A percentile compares a stretch with the other conserved stretches of the same genome.
These are phyloP conservation scores for Kwoniella shandongensis DNA, from an alignment of 768 basidiomycete species.

Conservation along the genomic window DNA sequence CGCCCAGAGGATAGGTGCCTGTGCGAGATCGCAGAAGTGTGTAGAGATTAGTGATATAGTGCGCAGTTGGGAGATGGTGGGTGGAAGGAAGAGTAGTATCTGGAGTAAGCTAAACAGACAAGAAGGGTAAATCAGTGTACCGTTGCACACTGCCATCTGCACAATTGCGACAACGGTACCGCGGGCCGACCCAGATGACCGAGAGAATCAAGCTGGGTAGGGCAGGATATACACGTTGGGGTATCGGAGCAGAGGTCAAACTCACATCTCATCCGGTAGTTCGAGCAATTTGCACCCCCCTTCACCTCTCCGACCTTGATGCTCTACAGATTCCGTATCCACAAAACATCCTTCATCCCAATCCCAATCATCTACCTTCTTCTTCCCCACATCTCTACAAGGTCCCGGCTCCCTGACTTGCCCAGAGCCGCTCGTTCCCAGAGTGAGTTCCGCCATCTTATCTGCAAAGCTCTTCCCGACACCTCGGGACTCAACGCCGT, in stretches of 20 bases:
- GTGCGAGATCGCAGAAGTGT: slow-evolving; percentile 23
- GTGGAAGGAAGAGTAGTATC: slow-evolving; percentile 33
- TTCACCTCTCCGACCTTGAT: background rate
- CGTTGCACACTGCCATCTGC: no score
- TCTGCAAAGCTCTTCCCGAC: slow-evolving; percentile 22
- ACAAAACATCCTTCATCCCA: slow-evolving; percentile 10
- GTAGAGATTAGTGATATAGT: slow-evolving; percentile 23
- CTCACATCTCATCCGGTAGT: slow-evolving; percentile 46
- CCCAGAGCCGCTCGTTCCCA: no score
- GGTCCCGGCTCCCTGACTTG: no score
- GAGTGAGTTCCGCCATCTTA: slow-evolving; percentile 10
- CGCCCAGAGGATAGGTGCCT: slow-evolving; percentile 31
- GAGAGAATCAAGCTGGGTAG: no score
- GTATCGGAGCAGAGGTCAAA: no score
- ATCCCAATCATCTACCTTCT: slow-evolving; percentile 6
- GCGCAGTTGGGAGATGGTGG: slow-evolving; percentile 17
- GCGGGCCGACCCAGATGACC: no score
- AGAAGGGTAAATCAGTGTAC: no score
- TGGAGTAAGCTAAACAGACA: slow-evolving; percentile 21
- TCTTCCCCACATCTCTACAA: no score
- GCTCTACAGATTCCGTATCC: background rate
- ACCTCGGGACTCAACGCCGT: no score
- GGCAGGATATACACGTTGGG: no score
- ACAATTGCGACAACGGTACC: no score
- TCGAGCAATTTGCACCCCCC: slow-evolving; percentile 5